A percentile compares a stretch with the other conserved stretches of the same genome.
Evolutionary conservation across 305 asterid genomes (phyloP).

Genomic region (Solanum hybrid): DNA sequence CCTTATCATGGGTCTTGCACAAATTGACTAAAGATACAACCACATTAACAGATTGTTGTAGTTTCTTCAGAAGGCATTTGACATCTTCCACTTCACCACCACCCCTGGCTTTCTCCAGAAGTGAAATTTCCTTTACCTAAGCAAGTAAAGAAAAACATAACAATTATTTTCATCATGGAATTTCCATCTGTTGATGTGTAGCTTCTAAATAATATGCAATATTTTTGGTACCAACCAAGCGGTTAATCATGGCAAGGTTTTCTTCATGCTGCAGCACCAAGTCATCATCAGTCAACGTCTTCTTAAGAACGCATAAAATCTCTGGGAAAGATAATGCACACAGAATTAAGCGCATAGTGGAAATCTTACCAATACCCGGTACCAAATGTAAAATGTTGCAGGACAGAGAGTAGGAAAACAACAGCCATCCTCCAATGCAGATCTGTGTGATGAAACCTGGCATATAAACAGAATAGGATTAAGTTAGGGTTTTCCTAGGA

Average conservation of each 20-base stretch:
- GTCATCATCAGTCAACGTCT: constrained; percentile 19
- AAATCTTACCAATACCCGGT: constrained; percentile 63
- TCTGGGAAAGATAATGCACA: constrained; percentile 8
- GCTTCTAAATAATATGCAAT: background rate
- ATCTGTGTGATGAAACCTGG: constrained; percentile 44
- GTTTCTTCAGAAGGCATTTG: constrained; percentile 45
- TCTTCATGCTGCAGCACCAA: constrained; percentile 66
- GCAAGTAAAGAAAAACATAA: constrained; percentile 8
- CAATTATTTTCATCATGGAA: background rate
- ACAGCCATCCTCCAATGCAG: constrained; percentile 33
- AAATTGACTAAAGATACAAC: constrained; percentile 54
- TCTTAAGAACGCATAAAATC: background rate
- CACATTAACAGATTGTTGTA: constrained; percentile 60
- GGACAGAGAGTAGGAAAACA: constrained; percentile 58
- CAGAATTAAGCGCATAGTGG: background rate
- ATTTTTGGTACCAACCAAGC: constrained; percentile 46
- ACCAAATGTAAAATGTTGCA: constrained; percentile 67
- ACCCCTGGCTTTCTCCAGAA: constrained; percentile 46
- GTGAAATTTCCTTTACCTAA: constrained; percentile 58
- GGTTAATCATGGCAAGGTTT: constrained; percentile 53
- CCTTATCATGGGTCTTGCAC: constrained; percentile 73
- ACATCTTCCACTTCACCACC: constrained; percentile 38
- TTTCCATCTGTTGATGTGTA: background rate
- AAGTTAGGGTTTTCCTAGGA: constrained; percentile 10
- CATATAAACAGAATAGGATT: constrained; percentile 18